Evolutionary conservation across 1,139 yeast species (phyloP).

Genomic region (Lodderomyces pseudojiufengensis): DNA sequence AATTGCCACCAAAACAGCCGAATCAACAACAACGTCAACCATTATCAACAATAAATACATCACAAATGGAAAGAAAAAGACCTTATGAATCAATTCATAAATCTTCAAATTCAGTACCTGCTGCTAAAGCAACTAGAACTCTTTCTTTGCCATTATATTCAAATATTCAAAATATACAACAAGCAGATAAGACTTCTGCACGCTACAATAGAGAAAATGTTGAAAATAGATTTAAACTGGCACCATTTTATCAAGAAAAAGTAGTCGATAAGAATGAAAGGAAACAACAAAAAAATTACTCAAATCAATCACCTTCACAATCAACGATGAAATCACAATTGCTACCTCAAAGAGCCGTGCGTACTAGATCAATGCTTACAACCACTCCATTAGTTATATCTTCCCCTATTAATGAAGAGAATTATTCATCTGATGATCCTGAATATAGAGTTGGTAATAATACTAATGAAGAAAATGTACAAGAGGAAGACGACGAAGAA

Average conservation of each 20-base stretch:
- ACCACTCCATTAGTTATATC: constrained; percentile 31
- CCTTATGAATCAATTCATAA: constrained; percentile 7
- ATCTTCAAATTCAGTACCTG: constrained; percentile 17
- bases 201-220: constrained; percentile 41
- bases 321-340: constrained; percentile 11
- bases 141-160: constrained; percentile 59
- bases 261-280: constrained; percentile 27
- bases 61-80: constrained; percentile 10
- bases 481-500: constrained; percentile 18
- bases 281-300: constrained; percentile 16
- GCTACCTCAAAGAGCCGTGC: constrained; percentile 41
- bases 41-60: constrained; percentile 1
- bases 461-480: constrained; percentile 4
- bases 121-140: constrained; percentile 59
- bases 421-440: constrained; percentile 18
- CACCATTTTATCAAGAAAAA: constrained; percentile 43
- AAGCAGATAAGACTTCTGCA: constrained; percentile 42
- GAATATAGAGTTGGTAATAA: constrained; percentile 18
- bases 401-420: constrained; percentile 41
- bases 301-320: background rate
- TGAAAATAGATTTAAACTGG: constrained; percentile 47
- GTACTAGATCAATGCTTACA: constrained; percentile 43
- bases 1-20: constrained; percentile 5
- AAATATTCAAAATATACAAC: constrained; percentile 39
- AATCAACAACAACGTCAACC: constrained; percentile 5